These are phyloP conservation scores for Fraxinus quadrangulata DNA, from an alignment of 257 asterid species.

Conservation along the genomic window DNA sequence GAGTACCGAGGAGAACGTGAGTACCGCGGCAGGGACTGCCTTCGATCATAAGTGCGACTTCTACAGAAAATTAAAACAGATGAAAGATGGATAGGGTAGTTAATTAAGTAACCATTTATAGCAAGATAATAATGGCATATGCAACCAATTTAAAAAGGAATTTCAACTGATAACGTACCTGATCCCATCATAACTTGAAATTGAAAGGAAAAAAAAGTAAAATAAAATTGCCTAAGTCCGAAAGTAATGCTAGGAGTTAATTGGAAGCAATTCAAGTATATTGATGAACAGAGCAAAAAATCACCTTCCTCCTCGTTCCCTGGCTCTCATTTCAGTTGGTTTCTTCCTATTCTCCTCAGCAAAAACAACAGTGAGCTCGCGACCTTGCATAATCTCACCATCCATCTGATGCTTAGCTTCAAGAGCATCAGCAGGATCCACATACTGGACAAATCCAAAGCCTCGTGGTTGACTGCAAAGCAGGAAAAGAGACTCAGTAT, in stretches of 20 bases:
- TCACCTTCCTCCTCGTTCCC: conserved; percentile 72
- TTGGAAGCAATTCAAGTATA: not conserved
- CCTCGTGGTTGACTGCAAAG: conserved; percentile 79
- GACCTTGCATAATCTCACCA: conserved; percentile 71
- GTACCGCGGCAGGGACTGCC: conserved; percentile 78
- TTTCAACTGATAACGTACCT: not conserved
- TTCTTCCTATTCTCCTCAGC: conserved; percentile 95
- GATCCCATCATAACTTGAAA: not conserved
- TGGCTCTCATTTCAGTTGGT: conserved; percentile 84
- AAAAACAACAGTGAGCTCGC: conserved; percentile 91
- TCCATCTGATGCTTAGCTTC: conserved; percentile 95
- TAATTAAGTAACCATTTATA: no score
- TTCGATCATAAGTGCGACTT: conserved; percentile 68
- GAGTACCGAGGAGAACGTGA: conserved; percentile 65
- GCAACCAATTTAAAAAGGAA: not conserved
- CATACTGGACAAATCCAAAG: conserved; percentile 90
- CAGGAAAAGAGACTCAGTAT: conserved; percentile 10
- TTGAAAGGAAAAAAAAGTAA: no score
- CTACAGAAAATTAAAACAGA: conserved; percentile 25
- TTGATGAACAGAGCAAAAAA: not conserved
- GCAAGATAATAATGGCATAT: not conserved
- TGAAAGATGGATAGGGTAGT: no score
- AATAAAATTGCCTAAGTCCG: not conserved
- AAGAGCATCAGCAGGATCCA: conserved; percentile 88
- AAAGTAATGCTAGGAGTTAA: not conserved